These are phyloP conservation scores for Mrakia blollopis DNA, from an alignment of 768 basidiomycete genomes.

Conservation along the genomic window DNA sequence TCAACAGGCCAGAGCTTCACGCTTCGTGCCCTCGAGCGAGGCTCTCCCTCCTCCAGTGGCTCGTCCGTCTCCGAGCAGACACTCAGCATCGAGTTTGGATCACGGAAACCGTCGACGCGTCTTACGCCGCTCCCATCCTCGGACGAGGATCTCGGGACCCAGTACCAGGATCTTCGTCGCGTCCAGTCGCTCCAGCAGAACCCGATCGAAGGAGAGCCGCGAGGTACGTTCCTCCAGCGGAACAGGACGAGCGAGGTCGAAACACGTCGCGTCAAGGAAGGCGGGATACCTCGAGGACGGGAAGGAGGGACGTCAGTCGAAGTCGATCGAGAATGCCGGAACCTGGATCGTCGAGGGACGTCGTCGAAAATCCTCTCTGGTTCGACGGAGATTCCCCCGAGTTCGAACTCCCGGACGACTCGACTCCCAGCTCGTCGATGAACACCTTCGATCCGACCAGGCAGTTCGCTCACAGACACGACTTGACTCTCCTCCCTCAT, in stretches of 20 bases:
- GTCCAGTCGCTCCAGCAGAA: not conserved
- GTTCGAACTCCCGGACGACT: slow-evolving; percentile 41
- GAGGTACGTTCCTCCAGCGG: not conserved
- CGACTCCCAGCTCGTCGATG: slow-evolving; percentile 53
- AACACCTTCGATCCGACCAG: slow-evolving; percentile 45
- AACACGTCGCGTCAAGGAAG: slow-evolving; percentile 11
- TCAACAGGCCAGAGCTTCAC: not conserved
- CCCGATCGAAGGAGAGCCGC: slow-evolving; percentile 12
- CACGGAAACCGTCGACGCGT: slow-evolving; percentile 50
- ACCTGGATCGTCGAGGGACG: slow-evolving; percentile 20
- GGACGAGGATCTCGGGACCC: slow-evolving; percentile 1
- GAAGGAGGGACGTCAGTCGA: slow-evolving; percentile 23
- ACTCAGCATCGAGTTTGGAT: slow-evolving; percentile 81
- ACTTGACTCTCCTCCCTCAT: slow-evolving; percentile 31
- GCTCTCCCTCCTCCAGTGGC: slow-evolving; percentile 71
- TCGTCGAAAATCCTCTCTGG: slow-evolving; percentile 48
- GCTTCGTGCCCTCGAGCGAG: slow-evolving; percentile 54
- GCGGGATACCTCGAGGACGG: slow-evolving; percentile 13
- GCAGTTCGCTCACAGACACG: not conserved
- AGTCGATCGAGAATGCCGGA: slow-evolving; percentile 30
- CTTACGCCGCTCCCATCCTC: slow-evolving; percentile 22
- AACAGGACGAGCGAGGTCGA: slow-evolving; percentile 23
- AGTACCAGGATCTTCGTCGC: not conserved
- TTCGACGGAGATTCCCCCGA: slow-evolving; percentile 38
- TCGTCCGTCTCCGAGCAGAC: slow-evolving; percentile 83